Evolutionary conservation across 2,329 filamentous ascomycete species (phyloP).

Genomic region (Penicillium psychrosexuale): DNA sequence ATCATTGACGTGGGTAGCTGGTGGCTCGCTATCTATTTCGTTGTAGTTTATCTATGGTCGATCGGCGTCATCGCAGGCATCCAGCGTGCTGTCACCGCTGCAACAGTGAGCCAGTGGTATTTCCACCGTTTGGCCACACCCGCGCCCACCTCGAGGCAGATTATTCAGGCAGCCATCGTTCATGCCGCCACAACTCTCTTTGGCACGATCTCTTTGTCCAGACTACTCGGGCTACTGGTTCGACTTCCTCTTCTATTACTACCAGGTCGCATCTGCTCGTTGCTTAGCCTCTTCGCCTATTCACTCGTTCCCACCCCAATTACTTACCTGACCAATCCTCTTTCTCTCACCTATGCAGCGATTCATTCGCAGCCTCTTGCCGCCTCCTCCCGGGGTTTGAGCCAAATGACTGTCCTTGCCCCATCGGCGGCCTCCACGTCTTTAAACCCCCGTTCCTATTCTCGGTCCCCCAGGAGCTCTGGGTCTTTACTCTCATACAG

Average conservation of each 20-base stretch:
- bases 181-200: slow-evolving; percentile 86
- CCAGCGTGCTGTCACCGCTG: slow-evolving; percentile 86
- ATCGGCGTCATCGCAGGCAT: slow-evolving; percentile 81
- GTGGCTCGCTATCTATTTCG: slow-evolving; percentile 92
- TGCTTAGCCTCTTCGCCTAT: slow-evolving; percentile 69
- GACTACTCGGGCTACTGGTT: slow-evolving; percentile 73
- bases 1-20: slow-evolving; percentile 84
- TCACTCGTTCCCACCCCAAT: slow-evolving; percentile 82
- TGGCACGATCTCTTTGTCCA: slow-evolving; percentile 86
- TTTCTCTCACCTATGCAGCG: slow-evolving; percentile 87
- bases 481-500: slow-evolving; percentile 75
- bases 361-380: slow-evolving; percentile 86
- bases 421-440: slow-evolving; percentile 67
- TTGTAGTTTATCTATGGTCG: slow-evolving; percentile 94
- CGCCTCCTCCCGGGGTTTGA: slow-evolving; percentile 72
- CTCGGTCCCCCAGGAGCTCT: slow-evolving; percentile 39
- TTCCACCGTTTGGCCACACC: slow-evolving; percentile 87
- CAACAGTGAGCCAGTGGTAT: slow-evolving; percentile 98
- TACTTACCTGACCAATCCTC: slow-evolving; percentile 79
- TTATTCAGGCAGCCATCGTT: slow-evolving; percentile 76
- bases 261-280: slow-evolving; percentile 67
- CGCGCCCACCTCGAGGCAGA: slow-evolving; percentile 70
- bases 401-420: slow-evolving; percentile 76
- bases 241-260: slow-evolving; percentile 82
- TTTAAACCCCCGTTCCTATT: slow-evolving; percentile 45